A percentile compares a stretch with the other conserved stretches of the same genome.
These are phyloP conservation scores for Geotrichum siamense DNA, from an alignment of 1,139 yeast species.

Conservation along the genomic window DNA sequence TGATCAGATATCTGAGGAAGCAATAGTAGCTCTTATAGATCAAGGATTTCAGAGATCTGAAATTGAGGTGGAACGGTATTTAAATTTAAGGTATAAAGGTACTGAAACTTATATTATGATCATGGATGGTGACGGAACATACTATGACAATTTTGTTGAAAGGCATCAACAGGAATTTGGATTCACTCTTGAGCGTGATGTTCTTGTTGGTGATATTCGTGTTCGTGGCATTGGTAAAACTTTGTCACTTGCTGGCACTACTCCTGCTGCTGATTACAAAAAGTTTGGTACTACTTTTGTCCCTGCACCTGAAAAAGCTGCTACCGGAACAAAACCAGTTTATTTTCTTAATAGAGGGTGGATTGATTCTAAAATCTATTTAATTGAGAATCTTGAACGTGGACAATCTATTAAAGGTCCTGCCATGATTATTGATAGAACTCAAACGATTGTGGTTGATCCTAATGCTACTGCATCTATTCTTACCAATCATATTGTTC, in stretches of 20 bases:
- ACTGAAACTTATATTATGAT: constrained; percentile 82
- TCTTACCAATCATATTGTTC: constrained; percentile 52
- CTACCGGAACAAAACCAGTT: constrained; percentile 34
- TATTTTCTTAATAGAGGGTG: constrained; percentile 43
- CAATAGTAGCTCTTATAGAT: constrained; percentile 34
- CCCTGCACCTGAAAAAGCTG: constrained; percentile 13
- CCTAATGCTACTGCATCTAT: constrained; percentile 62
- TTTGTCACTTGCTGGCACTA: constrained; percentile 22
- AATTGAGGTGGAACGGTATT: constrained; percentile 49
- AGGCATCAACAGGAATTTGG: constrained; percentile 65
- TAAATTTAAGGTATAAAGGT: constrained; percentile 78
- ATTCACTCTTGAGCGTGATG: constrained; percentile 52
- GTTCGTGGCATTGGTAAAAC: constrained; percentile 57
- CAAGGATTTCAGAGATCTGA: constrained; percentile 44
- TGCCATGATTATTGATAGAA: constrained; percentile 73
- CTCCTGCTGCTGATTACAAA: constrained; percentile 20
- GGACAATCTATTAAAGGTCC: constrained; percentile 66
- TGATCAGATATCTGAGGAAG: constrained; percentile 32
- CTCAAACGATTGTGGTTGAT: constrained; percentile 78
- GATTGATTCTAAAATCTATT: constrained; percentile 46
- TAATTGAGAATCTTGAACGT: constrained; percentile 43
- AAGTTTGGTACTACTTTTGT: constrained; percentile 8
- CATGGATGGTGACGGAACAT: constrained; percentile 33
- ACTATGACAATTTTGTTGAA: constrained; percentile 38
- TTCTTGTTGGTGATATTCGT: constrained; percentile 77